Percentiles rank a stretch among this genome's conserved stretches.
Conservation (phyloP, 768 basidiomycete species). For the Rhodotorula kratochvilovae region DNA sequence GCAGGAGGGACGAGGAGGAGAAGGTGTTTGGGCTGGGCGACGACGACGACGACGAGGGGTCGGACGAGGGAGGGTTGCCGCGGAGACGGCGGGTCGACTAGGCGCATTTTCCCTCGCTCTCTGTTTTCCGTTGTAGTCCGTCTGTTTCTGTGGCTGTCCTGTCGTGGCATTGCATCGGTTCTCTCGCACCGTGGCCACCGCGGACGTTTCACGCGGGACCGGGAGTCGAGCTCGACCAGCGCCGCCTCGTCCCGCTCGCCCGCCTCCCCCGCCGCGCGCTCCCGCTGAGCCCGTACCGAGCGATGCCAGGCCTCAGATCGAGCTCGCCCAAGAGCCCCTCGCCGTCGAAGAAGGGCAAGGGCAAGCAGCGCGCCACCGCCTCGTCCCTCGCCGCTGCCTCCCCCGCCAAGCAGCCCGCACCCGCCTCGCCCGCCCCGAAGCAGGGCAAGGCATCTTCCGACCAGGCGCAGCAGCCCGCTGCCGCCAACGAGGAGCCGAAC, state of each 20-base stretch:
- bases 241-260: not conserved
- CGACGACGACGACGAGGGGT: conserved; percentile 26
- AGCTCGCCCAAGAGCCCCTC: not conserved
- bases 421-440: not conserved
- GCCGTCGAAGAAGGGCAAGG: conserved; percentile 30
- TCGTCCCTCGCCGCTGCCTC: not conserved
- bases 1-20: conserved; percentile 13
- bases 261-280: not conserved
- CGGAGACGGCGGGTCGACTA: not conserved
- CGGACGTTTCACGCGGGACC: no score
- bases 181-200: no score
- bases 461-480: not conserved
- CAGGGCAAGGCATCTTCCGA: not conserved
- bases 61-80: not conserved
- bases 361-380: conserved; percentile 15
- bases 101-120: not conserved
- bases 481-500: not conserved
- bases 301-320: not conserved
- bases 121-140: not conserved
- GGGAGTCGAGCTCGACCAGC: not conserved
- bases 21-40: conserved; percentile 34
- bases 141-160: no score
- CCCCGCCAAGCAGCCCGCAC: not conserved
- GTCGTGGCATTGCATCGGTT: no score
- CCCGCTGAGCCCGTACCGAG: not conserved